phyloP scores from a whole-genome alignment of 306 rosid species.

The Vigna nakashimae region DNA sequence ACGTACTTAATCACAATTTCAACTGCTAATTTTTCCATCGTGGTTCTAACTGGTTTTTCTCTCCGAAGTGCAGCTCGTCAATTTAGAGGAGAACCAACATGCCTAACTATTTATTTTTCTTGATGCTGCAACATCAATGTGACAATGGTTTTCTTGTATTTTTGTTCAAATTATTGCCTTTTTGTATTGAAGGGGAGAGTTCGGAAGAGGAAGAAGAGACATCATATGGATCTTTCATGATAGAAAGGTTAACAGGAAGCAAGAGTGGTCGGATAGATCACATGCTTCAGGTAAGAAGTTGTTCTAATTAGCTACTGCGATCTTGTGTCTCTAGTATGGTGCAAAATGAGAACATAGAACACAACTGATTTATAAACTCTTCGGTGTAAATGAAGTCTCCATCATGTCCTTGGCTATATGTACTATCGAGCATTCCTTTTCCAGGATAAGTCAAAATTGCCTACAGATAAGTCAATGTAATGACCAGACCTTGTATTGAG shows the following conservation, averaged over 20 bases:
- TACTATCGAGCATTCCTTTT: not conserved
- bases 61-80: not conserved
- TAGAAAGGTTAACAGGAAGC: constrained; percentile 85
- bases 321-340: constrained; percentile 29
- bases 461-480: not conserved
- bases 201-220: constrained; percentile 66
- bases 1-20: not conserved
- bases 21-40: not conserved
- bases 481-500: not conserved
- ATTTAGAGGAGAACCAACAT: not conserved
- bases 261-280: constrained; percentile 83
- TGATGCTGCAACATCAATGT: constrained; percentile 29
- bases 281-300: constrained; percentile 82
- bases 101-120: constrained; percentile 33
- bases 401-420: constrained; percentile 4
- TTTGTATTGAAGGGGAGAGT: constrained; percentile 54
- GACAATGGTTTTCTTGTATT: constrained; percentile 30
- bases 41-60: not conserved
- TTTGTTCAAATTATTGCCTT: constrained; percentile 18
- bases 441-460: not conserved
- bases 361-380: constrained; percentile 9
- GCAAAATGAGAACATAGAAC: constrained; percentile 10
- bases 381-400: constrained; percentile 8
- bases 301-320: constrained; percentile 30
- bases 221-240: constrained; percentile 88